phyloP scores from a whole-genome alignment of 2,329 filamentous ascomycete genomes.

The Fusarium incarnatum region DNA sequence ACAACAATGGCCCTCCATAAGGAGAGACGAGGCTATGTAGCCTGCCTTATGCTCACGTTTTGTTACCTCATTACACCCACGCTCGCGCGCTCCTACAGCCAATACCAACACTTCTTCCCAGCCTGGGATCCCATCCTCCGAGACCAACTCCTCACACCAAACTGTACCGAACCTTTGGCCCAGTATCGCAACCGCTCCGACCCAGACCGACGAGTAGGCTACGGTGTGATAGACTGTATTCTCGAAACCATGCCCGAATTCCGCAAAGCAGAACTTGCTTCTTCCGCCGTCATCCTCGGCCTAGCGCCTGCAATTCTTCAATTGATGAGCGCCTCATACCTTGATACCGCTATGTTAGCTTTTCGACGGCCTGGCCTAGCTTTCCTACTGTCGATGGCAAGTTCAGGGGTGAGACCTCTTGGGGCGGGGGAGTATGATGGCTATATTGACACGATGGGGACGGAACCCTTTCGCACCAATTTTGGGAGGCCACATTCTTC shows the following conservation, averaged over 20 bases:
- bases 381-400: constrained; percentile 30
- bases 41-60: background rate
- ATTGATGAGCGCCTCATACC: constrained; percentile 28
- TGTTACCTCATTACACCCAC: background rate
- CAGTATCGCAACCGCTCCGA: constrained; percentile 7
- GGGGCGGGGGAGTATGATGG: constrained; percentile 17
- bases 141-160: background rate
- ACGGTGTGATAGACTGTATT: constrained; percentile 35
- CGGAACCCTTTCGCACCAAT: constrained; percentile 3
- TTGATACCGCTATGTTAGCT: constrained; percentile 39
- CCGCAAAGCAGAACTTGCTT: constrained; percentile 42
- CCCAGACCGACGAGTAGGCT: background rate
- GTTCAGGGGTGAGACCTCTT: constrained; percentile 24
- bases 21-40: background rate
- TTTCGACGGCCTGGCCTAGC: constrained; percentile 37
- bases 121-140: constrained; percentile 25
- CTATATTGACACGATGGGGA: constrained; percentile 5
- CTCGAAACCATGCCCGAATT: constrained; percentile 35
- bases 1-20: background rate
- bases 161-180: constrained; percentile 2
- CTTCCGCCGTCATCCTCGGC: constrained; percentile 40
- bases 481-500: background rate
- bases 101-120: constrained; percentile 37
- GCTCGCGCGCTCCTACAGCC: constrained; percentile 16
- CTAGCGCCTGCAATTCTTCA: constrained; percentile 36